Percentiles rank a stretch among this genome's conserved stretches.
Evolutionary conservation across 768 basidiomycete species (phyloP).

Genomic region (Tulasnella calospora): DNA sequence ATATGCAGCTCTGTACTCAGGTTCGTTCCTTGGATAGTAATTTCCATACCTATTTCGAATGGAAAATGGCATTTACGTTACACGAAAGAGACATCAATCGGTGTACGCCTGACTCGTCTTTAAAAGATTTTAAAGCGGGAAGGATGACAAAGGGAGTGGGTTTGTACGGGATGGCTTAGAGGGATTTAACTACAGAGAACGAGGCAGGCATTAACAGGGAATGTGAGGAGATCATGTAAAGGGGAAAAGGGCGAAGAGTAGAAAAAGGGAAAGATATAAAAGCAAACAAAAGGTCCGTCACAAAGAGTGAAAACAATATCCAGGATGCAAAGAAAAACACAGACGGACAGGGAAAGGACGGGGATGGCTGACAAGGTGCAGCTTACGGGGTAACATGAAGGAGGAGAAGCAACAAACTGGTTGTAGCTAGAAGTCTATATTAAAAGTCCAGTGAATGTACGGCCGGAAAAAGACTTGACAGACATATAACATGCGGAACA

Average conservation of each 20-base stretch:
- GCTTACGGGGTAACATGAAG: background rate
- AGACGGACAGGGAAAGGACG: background rate
- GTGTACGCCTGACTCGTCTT: conserved; percentile 8
- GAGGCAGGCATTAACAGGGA: conserved; percentile 4
- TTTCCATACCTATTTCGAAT: background rate
- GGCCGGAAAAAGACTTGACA: background rate
- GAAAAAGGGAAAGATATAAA: background rate
- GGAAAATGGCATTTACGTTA: background rate
- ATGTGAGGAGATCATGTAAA: background rate
- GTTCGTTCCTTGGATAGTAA: background rate
- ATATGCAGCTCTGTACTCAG: background rate
- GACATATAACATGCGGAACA: conserved; percentile 2
- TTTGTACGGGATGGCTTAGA: background rate
- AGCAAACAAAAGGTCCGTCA: conserved; percentile 2
- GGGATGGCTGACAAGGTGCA: background rate
- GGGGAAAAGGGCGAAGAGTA: background rate
- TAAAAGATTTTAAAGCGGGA: background rate
- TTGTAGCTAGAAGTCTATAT: background rate
- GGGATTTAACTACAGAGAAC: background rate
- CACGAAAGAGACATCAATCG: background rate
- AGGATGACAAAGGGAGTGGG: background rate
- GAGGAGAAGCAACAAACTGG: background rate
- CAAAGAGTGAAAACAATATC: background rate
- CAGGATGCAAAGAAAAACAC: background rate
- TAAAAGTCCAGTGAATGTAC: background rate